Conservation (phyloP, 2,329 filamentous ascomycete species). For the Scedosporium apiospermum region DNA sequence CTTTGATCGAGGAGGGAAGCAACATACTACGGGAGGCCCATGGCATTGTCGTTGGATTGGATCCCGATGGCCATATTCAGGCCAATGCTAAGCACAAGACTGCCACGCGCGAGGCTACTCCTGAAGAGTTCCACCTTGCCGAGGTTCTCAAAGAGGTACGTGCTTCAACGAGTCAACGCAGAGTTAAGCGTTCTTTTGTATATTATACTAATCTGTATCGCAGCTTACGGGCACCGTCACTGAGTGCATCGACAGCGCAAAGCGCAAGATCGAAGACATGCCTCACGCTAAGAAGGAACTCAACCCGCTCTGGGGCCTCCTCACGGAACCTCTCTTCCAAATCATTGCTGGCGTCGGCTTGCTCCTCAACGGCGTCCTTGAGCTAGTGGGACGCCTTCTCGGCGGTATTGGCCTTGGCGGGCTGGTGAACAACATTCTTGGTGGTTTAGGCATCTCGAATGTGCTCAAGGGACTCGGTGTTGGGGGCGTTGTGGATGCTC, state of each 20-base stretch:
- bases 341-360: conserved; percentile 84
- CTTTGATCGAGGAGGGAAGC: conserved; percentile 77
- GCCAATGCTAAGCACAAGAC: conserved; percentile 77
- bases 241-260: conserved; percentile 75
- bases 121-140: conserved; percentile 75
- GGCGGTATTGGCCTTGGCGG: conserved; percentile 76
- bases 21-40: conserved; percentile 80
- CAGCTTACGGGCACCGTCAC: conserved; percentile 69
- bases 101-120: conserved; percentile 63
- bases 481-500: conserved; percentile 29
- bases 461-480: conserved; percentile 67
- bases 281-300: conserved; percentile 91
- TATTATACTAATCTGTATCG: conserved; percentile 3
- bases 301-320: conserved; percentile 77
- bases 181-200: conserved; percentile 1
- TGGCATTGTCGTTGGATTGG: conserved; percentile 75
- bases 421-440: conserved; percentile 68
- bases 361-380: conserved; percentile 71
- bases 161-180: conserved; percentile 6
- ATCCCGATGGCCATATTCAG: conserved; percentile 80
- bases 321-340: conserved; percentile 82
- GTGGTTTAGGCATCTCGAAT: conserved; percentile 66
- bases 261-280: conserved; percentile 84
- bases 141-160: conserved; percentile 68
- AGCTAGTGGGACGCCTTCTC: conserved; percentile 71